Base-by-base conservation (phyloP, 331 rosid species). In the Quercus phellos region DNA sequence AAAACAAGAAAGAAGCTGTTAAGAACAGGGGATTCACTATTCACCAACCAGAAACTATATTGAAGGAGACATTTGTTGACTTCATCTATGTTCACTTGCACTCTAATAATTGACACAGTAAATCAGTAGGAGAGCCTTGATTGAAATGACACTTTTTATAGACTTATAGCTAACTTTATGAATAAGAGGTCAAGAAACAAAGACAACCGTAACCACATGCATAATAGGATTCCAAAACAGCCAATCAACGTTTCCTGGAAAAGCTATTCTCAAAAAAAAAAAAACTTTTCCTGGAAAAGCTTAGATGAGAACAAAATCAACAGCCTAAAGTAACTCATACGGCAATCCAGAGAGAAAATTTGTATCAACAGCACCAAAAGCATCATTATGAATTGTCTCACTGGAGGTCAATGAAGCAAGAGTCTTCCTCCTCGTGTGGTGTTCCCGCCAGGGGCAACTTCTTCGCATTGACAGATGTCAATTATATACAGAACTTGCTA, bases 351-450 rank as follows among this genome's bases (percentile, higher is more conserved):
- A 75, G 55, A 70, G n/a, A 35, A 22, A 72, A 38, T 9, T 27
- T 56, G 4, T n/a, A 63, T 66, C 42, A 72, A 64, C 64, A 29
- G 53, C 50, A 51, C 4, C 9, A 46, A 73, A 68, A 43, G 54
- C 16, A 69, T 70, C 72, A 82, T 73, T 77, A 58, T 60, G 21
- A 68, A 19, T 56, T 73, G 85, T 82, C 85, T 77, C 68, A 50
- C 55, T 68, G 34, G 51, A 7, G 46, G 80, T 80, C 83, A 55
- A 74, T 12, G 51, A 66, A 72, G 68, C 21, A 68, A 64, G 70
- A 74, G 55, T 38, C 55, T 54, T 69, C 59, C 16, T 46, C 66
- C 19, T 13, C 11, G 26, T 51, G 18, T 58, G 54, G 32, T 68
- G 24, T 61, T 61, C 58, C 51, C 11, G 51, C 70, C 53, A 19